Evolutionary conservation across 2,329 filamentous ascomycete genomes (phyloP).

Genomic region (Diplodia intermedia): DNA sequence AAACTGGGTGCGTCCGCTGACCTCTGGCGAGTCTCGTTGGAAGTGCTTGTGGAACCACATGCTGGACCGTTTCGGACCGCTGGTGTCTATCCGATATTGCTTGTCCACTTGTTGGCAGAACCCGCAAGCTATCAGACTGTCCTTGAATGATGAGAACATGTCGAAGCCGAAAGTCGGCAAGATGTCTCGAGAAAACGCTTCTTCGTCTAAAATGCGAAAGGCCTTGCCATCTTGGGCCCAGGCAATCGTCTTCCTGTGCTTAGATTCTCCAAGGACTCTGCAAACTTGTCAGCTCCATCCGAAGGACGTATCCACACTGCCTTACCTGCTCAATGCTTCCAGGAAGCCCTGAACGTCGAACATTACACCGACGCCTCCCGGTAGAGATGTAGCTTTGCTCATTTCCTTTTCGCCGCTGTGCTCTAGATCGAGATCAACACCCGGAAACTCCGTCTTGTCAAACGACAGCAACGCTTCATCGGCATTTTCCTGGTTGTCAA

Average conservation of each 20-base stretch:
- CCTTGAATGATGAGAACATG: slow-evolving; percentile 1
- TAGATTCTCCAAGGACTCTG: not conserved
- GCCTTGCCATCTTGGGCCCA: slow-evolving; percentile 7
- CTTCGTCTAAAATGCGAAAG: not conserved
- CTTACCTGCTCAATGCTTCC: slow-evolving; percentile 40
- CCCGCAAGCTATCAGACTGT: not conserved
- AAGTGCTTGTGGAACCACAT: slow-evolving; percentile 15
- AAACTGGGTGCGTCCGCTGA: not conserved
- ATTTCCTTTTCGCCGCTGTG: not conserved
- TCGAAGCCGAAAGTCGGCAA: slow-evolving; percentile 1
- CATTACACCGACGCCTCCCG: not conserved
- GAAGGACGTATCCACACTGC: too few species aligned
- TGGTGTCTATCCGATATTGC: not conserved
- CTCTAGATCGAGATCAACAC: slow-evolving; percentile 24
- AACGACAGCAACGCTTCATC: slow-evolving; percentile 36
- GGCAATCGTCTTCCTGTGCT: not conserved
- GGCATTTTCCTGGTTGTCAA: slow-evolving; percentile 35
- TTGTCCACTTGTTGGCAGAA: slow-evolving; percentile 1
- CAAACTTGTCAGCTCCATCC: not conserved
- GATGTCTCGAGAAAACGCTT: not conserved
- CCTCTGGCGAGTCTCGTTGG: not conserved
- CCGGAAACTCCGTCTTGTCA: slow-evolving; percentile 36
- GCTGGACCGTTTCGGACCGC: not conserved
- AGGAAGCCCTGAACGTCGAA: slow-evolving; percentile 7
- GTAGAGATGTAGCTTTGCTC: not conserved